phyloP scores from a whole-genome alignment of 2,329 filamentous ascomycete species.

The Ilyonectria destructans region DNA sequence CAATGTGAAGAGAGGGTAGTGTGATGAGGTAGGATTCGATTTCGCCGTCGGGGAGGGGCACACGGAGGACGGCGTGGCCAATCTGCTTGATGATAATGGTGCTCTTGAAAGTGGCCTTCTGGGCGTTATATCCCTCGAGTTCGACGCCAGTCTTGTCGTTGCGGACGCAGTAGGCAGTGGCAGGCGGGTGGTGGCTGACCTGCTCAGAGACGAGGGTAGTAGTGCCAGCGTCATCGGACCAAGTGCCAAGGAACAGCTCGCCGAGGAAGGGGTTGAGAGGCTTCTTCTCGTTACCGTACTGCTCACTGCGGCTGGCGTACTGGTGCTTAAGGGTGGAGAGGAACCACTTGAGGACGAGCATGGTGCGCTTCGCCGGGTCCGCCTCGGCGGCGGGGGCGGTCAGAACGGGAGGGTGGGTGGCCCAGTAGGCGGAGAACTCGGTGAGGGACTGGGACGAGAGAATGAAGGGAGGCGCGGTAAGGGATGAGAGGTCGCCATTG shows the following conservation, averaged over 20 bases:
- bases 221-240: slow-evolving; percentile 86
- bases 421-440: slow-evolving; percentile 89
- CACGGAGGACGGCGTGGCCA: slow-evolving; percentile 87
- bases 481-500: slow-evolving; percentile 84
- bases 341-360: slow-evolving; percentile 97
- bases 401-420: slow-evolving; percentile 83
- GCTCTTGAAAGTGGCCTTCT: slow-evolving; percentile 94
- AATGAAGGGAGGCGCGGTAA: slow-evolving; percentile 88
- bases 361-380: slow-evolving; percentile 85
- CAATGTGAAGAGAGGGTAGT: slow-evolving; percentile 91
- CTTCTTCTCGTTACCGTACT: slow-evolving; percentile 94
- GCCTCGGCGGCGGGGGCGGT: slow-evolving; percentile 85
- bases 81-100: slow-evolving; percentile 97
- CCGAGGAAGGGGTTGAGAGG: slow-evolving; percentile 96
- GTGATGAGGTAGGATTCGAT: slow-evolving; percentile 90
- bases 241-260: slow-evolving; percentile 93
- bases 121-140: slow-evolving; percentile 92
- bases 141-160: slow-evolving; percentile 87
- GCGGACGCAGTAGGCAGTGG: slow-evolving; percentile 93
- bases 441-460: slow-evolving; percentile 84
- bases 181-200: slow-evolving; percentile 94
- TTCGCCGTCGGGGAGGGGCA: slow-evolving; percentile 67
- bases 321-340: slow-evolving; percentile 93
- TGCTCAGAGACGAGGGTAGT: slow-evolving; percentile 94
- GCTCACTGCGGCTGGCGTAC: slow-evolving; percentile 81